Percentiles rank a stretch among this genome's conserved stretches.
These are phyloP conservation scores for Neonectria coccinea DNA, from an alignment of 2,329 filamentous ascomycete genomes.

Conservation along the genomic window DNA sequence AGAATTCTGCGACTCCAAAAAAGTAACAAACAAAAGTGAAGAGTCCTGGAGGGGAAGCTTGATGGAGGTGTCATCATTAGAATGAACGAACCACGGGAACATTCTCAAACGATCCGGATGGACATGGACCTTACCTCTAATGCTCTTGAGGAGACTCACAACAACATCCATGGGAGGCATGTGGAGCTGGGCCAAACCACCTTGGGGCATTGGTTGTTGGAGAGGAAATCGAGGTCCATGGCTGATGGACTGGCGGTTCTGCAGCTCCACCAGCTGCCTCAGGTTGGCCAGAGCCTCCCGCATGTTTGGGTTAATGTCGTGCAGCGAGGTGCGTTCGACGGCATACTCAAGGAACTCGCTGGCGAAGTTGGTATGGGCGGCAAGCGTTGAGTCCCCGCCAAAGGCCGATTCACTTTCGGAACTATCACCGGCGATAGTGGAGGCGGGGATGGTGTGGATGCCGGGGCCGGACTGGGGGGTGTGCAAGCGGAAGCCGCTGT, in stretches of 20 bases:
- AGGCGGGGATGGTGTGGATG: conserved; percentile 43
- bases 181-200: conserved; percentile 62
- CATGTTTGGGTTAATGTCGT: conserved; percentile 62
- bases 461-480: conserved; percentile 41
- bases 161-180: conserved; percentile 66
- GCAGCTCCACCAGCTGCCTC: conserved; percentile 64
- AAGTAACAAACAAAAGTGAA: conserved; percentile 64
- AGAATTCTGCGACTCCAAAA: conserved; percentile 62
- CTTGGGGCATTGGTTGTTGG: conserved; percentile 59
- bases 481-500: conserved; percentile 39
- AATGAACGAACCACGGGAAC: background rate
- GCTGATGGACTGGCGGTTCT: conserved; percentile 56
- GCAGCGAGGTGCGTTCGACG: conserved; percentile 61
- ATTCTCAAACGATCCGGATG: background rate
- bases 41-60: conserved; percentile 60
- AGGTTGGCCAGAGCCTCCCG: conserved; percentile 63
- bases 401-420: conserved; percentile 57
- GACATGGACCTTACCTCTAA: conserved; percentile 54
- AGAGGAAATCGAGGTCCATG: conserved; percentile 60
- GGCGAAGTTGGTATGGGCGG: conserved; percentile 65
- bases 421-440: conserved; percentile 52
- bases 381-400: conserved; percentile 62
- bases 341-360: conserved; percentile 66
- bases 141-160: conserved; percentile 60
- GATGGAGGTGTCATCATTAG: conserved; percentile 14